Evolutionary conservation across 140 eudicot species (phyloP).

Genomic region (Ambrosia hybrid): DNA sequence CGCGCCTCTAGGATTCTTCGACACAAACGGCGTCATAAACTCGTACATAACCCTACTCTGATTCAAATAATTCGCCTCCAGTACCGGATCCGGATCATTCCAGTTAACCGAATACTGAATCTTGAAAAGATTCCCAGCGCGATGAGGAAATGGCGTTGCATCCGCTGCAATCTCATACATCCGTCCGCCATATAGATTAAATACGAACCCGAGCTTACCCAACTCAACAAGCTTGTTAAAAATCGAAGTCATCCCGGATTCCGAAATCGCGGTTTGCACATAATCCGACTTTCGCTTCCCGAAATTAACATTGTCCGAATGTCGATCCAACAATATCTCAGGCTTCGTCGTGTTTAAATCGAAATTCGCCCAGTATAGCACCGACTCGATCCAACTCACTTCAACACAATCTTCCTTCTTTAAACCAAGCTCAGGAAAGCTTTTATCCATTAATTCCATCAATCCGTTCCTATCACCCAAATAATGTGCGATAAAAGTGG

Average conservation of each 20-base stretch:
- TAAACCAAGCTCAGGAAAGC: conserved; percentile 35
- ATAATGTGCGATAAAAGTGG: conserved; percentile 32
- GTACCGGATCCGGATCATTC: conserved; percentile 18
- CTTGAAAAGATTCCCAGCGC: conserved; percentile 41
- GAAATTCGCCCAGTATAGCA: conserved; percentile 29
- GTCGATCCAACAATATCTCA: conserved; percentile 19
- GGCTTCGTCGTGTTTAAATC: conserved; percentile 22
- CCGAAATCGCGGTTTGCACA: conserved; percentile 29
- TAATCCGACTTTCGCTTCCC: conserved; percentile 37
- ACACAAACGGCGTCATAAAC: conserved; percentile 31
- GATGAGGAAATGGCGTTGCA: conserved; percentile 35
- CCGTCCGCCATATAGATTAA: conserved; percentile 33
- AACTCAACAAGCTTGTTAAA: conserved; percentile 28
- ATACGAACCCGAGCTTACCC: conserved; percentile 24
- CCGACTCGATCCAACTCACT: conserved; percentile 31
- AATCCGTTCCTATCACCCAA: conserved; percentile 25
- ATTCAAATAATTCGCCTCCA: conserved; percentile 19
- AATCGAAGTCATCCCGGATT: conserved; percentile 19
- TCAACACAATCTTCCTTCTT: conserved; percentile 27
- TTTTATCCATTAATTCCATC: conserved; percentile 15
- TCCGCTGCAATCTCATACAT: conserved; percentile 32
- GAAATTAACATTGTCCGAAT: conserved; percentile 10
- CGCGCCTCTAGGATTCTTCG: conserved; percentile 40
- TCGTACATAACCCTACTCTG: conserved; percentile 24
- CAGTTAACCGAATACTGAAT: conserved; percentile 35